A percentile compares a stretch with the other conserved stretches of the same genome.
Conservation (phyloP, 192 early-diverging fungal genomes). For the Chytriomyces sp. region DNA sequence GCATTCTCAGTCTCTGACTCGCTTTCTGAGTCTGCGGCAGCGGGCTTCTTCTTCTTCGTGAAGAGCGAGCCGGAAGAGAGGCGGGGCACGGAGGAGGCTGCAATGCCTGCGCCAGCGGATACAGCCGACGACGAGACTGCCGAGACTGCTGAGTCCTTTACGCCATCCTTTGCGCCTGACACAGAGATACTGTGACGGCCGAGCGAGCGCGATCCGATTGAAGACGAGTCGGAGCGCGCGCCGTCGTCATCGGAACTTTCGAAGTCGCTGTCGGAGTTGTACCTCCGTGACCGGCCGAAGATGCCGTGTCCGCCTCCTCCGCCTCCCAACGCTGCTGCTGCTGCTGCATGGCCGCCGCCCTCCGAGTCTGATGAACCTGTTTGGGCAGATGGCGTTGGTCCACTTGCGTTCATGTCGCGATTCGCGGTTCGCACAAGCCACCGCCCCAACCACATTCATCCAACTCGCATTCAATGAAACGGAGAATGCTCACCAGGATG, state of each 20-base stretch:
- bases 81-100: not conserved
- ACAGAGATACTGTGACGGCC: not conserved
- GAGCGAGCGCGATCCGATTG: not conserved
- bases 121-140: not conserved
- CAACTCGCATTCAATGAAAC: too few relatives aligned
- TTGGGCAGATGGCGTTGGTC: too few relatives aligned
- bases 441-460: too few relatives aligned
- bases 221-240: not conserved
- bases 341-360: not conserved
- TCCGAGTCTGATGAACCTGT: not conserved
- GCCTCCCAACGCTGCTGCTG: too few relatives aligned
- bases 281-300: conserved; percentile 38
- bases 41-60: conserved; percentile 10
- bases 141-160: too few relatives aligned
- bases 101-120: conserved; percentile 2
- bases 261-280: conserved; percentile 41
- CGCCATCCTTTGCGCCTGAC: too few relatives aligned
- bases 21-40: conserved; percentile 36
- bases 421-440: too few relatives aligned
- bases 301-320: not conserved
- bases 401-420: too few relatives aligned
- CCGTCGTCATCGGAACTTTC: conserved; percentile 29
- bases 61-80: conserved; percentile 7
- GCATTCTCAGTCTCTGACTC: conserved; percentile 31
- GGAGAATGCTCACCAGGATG: conserved; percentile 30